A percentile compares a stretch with the other conserved stretches of the same genome.
phyloP scores from a whole-genome alignment of 345 rosid genomes.

The Dimocarpus longan region DNA sequence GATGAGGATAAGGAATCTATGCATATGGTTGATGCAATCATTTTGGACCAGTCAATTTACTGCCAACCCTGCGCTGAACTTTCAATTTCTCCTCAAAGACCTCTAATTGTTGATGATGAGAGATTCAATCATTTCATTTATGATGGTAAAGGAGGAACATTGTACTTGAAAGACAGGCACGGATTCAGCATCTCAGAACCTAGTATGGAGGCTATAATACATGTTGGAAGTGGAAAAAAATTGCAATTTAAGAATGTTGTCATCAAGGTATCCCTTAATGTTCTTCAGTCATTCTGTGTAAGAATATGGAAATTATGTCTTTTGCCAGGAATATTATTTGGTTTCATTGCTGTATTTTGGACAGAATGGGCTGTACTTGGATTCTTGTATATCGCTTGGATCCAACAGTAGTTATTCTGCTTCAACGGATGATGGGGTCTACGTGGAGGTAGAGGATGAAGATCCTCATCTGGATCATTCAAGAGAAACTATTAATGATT shows the following conservation, averaged over 20 bases:
- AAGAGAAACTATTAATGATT: constrained; percentile 38
- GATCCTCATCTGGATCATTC: constrained; percentile 34
- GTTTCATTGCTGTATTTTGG: constrained; percentile 23
- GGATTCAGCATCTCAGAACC: constrained; percentile 64
- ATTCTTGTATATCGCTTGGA: constrained; percentile 87
- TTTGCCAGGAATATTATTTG: not conserved
- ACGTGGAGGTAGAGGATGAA: constrained; percentile 56
- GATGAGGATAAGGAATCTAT: constrained; percentile 63
- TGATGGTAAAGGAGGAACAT: constrained; percentile 87
- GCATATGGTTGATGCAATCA: constrained; percentile 57
- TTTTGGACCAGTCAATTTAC: constrained; percentile 64
- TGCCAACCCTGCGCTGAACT: constrained; percentile 64
- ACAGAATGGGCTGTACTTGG: constrained; percentile 86
- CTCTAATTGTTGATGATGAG: constrained; percentile 84
- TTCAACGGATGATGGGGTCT: constrained; percentile 65
- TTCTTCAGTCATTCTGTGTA: not conserved
- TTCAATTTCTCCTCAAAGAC: constrained; percentile 74
- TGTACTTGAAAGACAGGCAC: constrained; percentile 71
- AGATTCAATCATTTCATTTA: constrained; percentile 69
- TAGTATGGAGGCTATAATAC: constrained; percentile 72
- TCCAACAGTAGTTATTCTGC: constrained; percentile 78
- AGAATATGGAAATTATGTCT: not conserved
- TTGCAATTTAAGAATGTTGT: constrained; percentile 83
- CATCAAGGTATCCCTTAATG: constrained; percentile 54
- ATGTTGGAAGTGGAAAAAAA: constrained; percentile 75